Evolutionary conservation across 2,329 filamentous ascomycete genomes (phyloP).

Genomic region (Colletotrichum cordylinicola): DNA sequence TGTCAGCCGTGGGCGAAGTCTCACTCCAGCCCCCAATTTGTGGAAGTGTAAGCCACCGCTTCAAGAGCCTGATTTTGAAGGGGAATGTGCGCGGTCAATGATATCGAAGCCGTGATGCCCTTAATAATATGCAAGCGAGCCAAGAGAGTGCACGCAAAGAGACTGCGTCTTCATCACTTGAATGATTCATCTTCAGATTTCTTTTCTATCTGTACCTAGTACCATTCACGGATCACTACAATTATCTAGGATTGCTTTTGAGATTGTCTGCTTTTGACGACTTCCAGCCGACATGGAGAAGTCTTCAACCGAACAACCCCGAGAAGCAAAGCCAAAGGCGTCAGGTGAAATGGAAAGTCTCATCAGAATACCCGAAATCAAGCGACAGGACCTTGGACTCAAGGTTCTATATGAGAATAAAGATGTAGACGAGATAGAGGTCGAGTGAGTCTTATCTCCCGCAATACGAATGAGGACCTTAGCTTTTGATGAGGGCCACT

Average conservation of each 20-base stretch:
- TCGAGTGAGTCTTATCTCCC: background rate
- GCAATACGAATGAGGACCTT: background rate
- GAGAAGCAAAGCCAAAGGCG: background rate
- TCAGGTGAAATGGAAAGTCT: background rate
- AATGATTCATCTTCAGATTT: background rate
- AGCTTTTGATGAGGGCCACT: background rate
- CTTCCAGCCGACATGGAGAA: background rate
- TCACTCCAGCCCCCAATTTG: background rate
- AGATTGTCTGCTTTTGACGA: background rate
- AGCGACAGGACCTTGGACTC: background rate
- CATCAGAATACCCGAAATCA: background rate
- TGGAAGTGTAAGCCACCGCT: background rate
- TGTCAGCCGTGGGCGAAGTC: background rate
- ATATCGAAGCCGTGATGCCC: background rate
- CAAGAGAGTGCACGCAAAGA: background rate
- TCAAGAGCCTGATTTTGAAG: background rate
- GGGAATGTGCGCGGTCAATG: background rate
- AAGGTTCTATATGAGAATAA: background rate
- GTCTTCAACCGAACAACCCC: background rate
- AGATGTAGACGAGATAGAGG: background rate
- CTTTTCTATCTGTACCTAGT: no score
- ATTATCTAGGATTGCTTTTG: background rate
- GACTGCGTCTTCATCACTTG: rapidly evolving
- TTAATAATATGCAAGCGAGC: background rate
- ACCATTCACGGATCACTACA: background rate